Evolutionary conservation across 148 eudicot genomes (phyloP).

Genomic region (Dysphania ambrosioides): DNA sequence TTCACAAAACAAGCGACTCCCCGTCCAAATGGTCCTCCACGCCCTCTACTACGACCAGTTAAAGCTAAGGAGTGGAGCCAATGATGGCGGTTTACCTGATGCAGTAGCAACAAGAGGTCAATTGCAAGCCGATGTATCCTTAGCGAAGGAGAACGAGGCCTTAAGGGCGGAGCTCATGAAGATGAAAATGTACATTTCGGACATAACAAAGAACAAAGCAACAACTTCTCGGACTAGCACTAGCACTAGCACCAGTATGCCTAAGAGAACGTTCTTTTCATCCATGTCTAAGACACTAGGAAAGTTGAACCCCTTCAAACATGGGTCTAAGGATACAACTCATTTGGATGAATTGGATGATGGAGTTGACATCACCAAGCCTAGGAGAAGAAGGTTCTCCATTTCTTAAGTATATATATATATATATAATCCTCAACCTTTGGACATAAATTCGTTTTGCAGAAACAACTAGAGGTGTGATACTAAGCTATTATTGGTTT

Average conservation of each 20-base stretch:
- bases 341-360: conserved; percentile 61
- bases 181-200: conserved; percentile 75
- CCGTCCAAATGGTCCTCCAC: conserved; percentile 81
- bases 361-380: conserved; percentile 66
- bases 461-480: conserved; percentile 12
- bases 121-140: conserved; percentile 53
- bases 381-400: conserved; percentile 86
- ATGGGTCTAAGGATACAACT: conserved; percentile 87
- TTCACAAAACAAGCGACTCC: conserved; percentile 85
- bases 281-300: conserved; percentile 83
- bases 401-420: conserved; percentile 40
- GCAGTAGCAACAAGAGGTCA: conserved; percentile 45
- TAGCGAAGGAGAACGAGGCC: conserved; percentile 71
- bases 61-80: conserved; percentile 60
- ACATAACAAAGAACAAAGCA: conserved; percentile 47
- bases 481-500: background rate
- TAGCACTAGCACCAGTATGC: conserved; percentile 19
- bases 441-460: background rate
- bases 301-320: conserved; percentile 82
- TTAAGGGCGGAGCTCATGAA: conserved; percentile 59
- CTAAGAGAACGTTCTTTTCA: conserved; percentile 67
- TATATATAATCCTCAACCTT: no score
- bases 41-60: conserved; percentile 92
- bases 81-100: conserved; percentile 27
- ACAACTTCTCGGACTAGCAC: conserved; percentile 33